These are phyloP conservation scores for Fraxinus latifolia DNA, from an alignment of 305 asterid genomes.

Conservation along the genomic window DNA sequence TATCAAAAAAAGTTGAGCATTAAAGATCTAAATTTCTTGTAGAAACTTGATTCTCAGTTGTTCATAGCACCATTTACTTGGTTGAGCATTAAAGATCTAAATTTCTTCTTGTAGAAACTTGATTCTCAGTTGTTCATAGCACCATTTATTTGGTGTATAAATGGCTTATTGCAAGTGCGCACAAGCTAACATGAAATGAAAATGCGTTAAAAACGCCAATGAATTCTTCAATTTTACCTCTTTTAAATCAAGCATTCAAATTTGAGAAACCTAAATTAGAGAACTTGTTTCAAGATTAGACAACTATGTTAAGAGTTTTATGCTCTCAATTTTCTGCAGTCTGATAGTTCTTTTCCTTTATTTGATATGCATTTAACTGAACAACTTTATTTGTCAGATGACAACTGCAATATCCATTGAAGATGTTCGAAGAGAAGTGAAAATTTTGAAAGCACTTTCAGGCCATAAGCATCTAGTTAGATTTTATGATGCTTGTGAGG, in stretches of 20 bases:
- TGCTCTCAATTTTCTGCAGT: background rate
- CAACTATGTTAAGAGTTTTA: background rate
- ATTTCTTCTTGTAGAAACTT: background rate
- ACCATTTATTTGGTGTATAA: background rate
- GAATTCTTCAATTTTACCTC: background rate
- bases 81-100: slow-evolving; percentile 3
- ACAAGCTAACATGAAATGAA: slow-evolving; percentile 8
- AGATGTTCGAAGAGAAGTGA: slow-evolving; percentile 94
- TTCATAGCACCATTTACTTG: background rate
- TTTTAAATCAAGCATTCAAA: background rate
- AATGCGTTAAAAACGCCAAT: background rate
- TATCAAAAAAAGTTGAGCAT: slow-evolving; percentile 6
- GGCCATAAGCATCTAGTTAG: slow-evolving; percentile 87
- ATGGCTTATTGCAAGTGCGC: slow-evolving; percentile 1
- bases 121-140: background rate
- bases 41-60: background rate
- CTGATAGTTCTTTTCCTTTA: background rate
- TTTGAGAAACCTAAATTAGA: background rate
- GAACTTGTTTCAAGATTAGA: background rate
- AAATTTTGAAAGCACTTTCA: slow-evolving; percentile 84
- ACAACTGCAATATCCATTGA: slow-evolving; percentile 85
- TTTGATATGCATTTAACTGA: slow-evolving; percentile 21
- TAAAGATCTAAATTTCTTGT: background rate
- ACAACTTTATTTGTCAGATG: slow-evolving; percentile 63
- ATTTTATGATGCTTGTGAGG: slow-evolving; percentile 93